Conservation (phyloP, 257 asterid species). For the Fraxinus excelsior region DNA sequence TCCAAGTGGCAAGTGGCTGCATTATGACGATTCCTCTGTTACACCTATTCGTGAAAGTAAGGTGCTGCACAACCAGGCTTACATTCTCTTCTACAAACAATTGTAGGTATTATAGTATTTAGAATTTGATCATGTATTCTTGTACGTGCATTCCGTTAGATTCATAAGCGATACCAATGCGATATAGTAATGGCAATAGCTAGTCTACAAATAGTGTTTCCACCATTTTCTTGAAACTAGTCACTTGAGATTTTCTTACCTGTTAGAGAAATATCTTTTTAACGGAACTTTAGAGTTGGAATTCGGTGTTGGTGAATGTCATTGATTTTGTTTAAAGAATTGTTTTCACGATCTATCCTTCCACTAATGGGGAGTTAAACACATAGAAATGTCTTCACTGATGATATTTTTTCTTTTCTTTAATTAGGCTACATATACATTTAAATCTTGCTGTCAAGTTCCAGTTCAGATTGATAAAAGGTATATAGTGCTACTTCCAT, state of each 20-base stretch:
- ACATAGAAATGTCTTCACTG: not conserved
- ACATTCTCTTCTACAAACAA: slow-evolving; percentile 71
- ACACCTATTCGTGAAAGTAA: slow-evolving; percentile 51
- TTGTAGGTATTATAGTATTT: slow-evolving; percentile 43
- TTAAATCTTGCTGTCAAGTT: too few species aligned
- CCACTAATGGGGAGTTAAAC: too few species aligned
- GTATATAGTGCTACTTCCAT: too few species aligned
- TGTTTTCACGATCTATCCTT: too few species aligned
- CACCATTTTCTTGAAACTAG: slow-evolving; percentile 6
- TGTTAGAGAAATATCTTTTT: slow-evolving; percentile 1
- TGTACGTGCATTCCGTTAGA: slow-evolving; percentile 40
- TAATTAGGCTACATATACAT: slow-evolving; percentile 35
- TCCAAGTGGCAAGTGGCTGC: slow-evolving; percentile 75
- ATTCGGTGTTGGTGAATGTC: slow-evolving; percentile 13
- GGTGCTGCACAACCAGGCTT: slow-evolving; percentile 77
- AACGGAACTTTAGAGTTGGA: not conserved
- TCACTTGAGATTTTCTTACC: slow-evolving; percentile 10
- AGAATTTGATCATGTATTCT: slow-evolving; percentile 24
- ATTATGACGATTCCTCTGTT: slow-evolving; percentile 73
- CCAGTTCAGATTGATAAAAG: too few species aligned
- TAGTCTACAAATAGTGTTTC: slow-evolving; percentile 17
- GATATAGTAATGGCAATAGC: slow-evolving; percentile 24
- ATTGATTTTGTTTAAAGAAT: not conserved
- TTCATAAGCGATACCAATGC: slow-evolving; percentile 25
- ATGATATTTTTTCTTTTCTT: not conserved